Conservation (phyloP, 176 grass and related monocot species). For the Triticum monococcum region DNA sequence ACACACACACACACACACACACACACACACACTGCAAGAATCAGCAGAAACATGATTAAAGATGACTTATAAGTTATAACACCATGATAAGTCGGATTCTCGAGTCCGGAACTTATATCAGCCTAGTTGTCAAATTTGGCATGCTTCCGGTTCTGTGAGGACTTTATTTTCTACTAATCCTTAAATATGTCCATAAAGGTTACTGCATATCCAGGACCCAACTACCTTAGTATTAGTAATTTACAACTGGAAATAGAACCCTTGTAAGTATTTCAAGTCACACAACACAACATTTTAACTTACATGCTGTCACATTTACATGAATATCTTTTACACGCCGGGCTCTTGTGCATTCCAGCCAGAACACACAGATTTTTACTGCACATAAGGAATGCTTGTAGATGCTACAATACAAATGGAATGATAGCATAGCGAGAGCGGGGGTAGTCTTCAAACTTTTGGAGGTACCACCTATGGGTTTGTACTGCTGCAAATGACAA, state of each 20-base stretch:
- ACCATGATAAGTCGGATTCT: not conserved
- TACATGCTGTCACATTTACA: conserved; percentile 16
- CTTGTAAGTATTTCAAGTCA: conserved; percentile 3
- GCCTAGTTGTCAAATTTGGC: not conserved
- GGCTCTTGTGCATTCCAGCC: not conserved
- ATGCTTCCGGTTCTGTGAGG: not conserved
- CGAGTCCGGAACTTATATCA: not conserved
- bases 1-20: too few species aligned
- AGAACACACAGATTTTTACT: not conserved
- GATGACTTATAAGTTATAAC: not conserved
- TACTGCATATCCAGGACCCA: not conserved
- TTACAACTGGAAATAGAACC: not conserved
- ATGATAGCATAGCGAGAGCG: conserved; percentile 64
- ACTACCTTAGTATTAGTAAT: not conserved
- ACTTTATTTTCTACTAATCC: not conserved
- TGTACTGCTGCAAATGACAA: conserved; percentile 67
- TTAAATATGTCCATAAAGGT: conserved; percentile 7
- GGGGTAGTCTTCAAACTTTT: conserved; percentile 92
- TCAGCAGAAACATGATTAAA: not conserved
- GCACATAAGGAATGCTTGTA: not conserved
- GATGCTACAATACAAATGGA: conserved; percentile 71
- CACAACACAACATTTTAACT: conserved; percentile 7
- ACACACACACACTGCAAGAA: not conserved
- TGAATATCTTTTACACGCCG: not conserved
- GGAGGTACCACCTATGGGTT: conserved; percentile 88